phyloP scores from a whole-genome alignment of 2,329 filamentous ascomycete genomes.

The Botrytis hyacinthi region DNA sequence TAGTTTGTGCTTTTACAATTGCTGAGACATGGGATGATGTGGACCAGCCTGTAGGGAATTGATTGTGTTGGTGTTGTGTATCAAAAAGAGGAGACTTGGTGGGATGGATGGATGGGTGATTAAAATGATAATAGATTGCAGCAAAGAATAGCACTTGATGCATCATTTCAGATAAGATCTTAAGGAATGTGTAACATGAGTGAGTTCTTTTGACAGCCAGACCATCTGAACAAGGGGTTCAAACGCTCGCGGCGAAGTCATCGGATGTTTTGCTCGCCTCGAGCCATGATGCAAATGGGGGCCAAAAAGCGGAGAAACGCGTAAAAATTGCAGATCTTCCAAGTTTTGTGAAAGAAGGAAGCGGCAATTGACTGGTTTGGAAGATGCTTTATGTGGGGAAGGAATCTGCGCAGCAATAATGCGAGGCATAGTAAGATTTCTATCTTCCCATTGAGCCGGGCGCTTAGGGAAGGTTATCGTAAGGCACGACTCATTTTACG shows the following conservation, averaged over 20 bases:
- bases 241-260: conserved; percentile 7
- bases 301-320: conserved; percentile 9
- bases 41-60: neutral
- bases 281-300: conserved; percentile 15
- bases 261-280: neutral
- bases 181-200: neutral
- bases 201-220: neutral
- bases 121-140: neutral
- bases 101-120: neutral
- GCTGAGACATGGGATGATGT: conserved; percentile 1
- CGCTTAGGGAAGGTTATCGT: conserved; percentile 39
- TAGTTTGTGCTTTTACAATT: neutral
- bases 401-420: conserved; percentile 35
- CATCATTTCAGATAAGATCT: neutral
- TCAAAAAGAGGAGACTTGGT: neutral
- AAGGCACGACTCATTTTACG: conserved; percentile 32
- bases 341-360: conserved; percentile 12
- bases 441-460: conserved; percentile 35
- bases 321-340: conserved; percentile 17
- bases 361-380: conserved; percentile 31
- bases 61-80: neutral
- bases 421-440: conserved; percentile 33
- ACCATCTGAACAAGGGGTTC: neutral
- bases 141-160: neutral
- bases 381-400: conserved; percentile 26